These are phyloP conservation scores for Pichia eremophila DNA, from an alignment of 805 yeast species.

Conservation along the genomic window DNA sequence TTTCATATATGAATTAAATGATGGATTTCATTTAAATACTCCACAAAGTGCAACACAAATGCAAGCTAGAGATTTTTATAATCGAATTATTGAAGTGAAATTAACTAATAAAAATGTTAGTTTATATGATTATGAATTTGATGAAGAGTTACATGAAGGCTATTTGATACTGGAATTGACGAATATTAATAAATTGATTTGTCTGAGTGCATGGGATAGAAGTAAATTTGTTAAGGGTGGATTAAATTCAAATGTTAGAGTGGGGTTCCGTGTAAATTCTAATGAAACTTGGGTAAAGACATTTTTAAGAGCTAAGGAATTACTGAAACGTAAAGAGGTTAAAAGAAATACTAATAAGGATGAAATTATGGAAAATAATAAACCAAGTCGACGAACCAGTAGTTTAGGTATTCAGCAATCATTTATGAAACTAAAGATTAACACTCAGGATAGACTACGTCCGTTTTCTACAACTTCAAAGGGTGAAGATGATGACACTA, in stretches of 20 bases:
- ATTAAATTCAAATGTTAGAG: constrained; percentile 24
- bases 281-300: constrained; percentile 62
- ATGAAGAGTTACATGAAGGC: constrained; percentile 47
- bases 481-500: too few relatives aligned
- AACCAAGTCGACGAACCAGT: neutral
- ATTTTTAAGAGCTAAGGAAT: constrained; percentile 53
- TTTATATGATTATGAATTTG: constrained; percentile 75
- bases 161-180: constrained; percentile 56
- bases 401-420: constrained; percentile 4
- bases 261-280: constrained; percentile 35
- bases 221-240: constrained; percentile 25
- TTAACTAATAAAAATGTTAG: constrained; percentile 48
- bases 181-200: constrained; percentile 47
- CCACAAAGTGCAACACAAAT: constrained; percentile 26
- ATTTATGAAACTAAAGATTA: constrained; percentile 3
- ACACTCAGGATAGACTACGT: constrained; percentile 3
- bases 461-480: neutral
- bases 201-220: constrained; percentile 37
- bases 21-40: constrained; percentile 22
- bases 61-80: constrained; percentile 35
- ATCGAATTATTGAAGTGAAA: constrained; percentile 30
- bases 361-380: neutral
- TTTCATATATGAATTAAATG: constrained; percentile 26
- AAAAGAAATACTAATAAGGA: neutral
- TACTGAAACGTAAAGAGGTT: constrained; percentile 29